phyloP scores from a whole-genome alignment of 1,284 basidiomycete genomes.

The Porogramme epimiltina region DNA sequence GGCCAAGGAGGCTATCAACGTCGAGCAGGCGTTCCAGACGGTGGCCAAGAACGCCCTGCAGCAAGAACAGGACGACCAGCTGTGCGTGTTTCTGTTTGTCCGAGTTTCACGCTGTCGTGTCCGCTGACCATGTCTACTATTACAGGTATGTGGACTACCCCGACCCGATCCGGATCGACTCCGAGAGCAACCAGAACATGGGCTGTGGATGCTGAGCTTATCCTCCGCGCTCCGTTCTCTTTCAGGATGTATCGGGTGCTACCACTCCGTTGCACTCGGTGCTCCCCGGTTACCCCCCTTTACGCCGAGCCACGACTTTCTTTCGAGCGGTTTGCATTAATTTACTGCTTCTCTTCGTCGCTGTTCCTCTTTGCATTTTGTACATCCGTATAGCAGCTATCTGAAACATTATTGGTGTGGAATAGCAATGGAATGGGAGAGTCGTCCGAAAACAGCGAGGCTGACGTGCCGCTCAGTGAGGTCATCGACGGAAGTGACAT shows the following conservation, averaged over 20 bases:
- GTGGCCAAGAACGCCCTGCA: constrained; percentile 98
- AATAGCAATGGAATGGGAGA: constrained; percentile 7
- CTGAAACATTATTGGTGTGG: constrained; percentile 24
- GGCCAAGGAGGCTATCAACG: constrained; percentile 99
- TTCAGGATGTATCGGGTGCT: neutral
- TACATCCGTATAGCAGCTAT: constrained; percentile 27
- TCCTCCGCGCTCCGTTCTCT: neutral
- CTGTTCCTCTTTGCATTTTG: constrained; percentile 22
- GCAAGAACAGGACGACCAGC: constrained; percentile 94
- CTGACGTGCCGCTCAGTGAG: too few species aligned
- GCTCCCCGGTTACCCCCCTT: constrained; percentile 27
- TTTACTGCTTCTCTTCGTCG: constrained; percentile 24
- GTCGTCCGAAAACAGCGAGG: neutral
- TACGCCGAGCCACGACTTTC: constrained; percentile 12
- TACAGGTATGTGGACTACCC: constrained; percentile 96
- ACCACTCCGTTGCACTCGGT: constrained; percentile 20
- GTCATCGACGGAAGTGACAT: constrained; percentile 12
- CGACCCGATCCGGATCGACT: constrained; percentile 97
- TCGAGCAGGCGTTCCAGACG: constrained; percentile 99
- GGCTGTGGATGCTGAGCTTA: constrained; percentile 84
- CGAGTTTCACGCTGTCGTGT: neutral
- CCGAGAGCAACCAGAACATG: constrained; percentile 89
- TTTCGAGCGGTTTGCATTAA: constrained; percentile 24
- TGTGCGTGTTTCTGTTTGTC: constrained; percentile 57
- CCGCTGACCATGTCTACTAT: constrained; percentile 8